phyloP scores from a whole-genome alignment of 2,329 filamentous ascomycete genomes.

The Aspergillus costaricaensis region DNA sequence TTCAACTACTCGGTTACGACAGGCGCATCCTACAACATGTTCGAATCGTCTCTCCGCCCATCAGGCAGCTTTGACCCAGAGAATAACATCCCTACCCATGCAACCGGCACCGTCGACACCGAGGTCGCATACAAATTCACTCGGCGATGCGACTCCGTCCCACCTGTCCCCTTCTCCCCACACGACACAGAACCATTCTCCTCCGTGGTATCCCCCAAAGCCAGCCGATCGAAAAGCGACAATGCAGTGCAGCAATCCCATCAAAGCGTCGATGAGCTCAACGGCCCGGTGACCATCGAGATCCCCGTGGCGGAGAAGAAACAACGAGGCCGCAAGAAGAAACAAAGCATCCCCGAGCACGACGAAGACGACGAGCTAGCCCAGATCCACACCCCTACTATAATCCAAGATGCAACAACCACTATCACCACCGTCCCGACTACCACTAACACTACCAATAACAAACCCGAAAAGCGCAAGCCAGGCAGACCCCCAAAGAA shows the following conservation, averaged over 20 bases:
- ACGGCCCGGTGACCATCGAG: constrained; percentile 28
- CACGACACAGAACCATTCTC: constrained; percentile 46
- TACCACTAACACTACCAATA: not conserved
- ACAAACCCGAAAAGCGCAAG: constrained; percentile 22
- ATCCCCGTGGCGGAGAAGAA: constrained; percentile 29
- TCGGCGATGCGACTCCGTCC: constrained; percentile 30
- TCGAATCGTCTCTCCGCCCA: constrained; percentile 24
- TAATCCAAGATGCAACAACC: not conserved
- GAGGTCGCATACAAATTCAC: constrained; percentile 18
- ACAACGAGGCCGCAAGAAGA: constrained; percentile 34
- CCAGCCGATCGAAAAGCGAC: constrained; percentile 28
- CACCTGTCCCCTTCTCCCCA: constrained; percentile 33
- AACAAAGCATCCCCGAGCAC: constrained; percentile 25
- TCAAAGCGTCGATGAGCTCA: constrained; percentile 31
- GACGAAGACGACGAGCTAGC: constrained; percentile 35
- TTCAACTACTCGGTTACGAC: not conserved
- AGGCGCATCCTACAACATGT: constrained; percentile 25
- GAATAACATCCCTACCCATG: constrained; percentile 19
- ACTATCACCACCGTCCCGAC: too few relatives aligned
- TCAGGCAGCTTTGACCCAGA: constrained; percentile 4
- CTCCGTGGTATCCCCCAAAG: constrained; percentile 32
- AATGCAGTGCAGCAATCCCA: constrained; percentile 23
- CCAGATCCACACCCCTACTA: constrained; percentile 9
- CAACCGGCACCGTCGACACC: constrained; percentile 5
- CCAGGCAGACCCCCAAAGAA: constrained; percentile 24